Evolutionary conservation across 192 early-diverging fungal genomes (phyloP), one percentile per base, ranked within the genome.

Genomic region (Endogone sp.): DNA sequence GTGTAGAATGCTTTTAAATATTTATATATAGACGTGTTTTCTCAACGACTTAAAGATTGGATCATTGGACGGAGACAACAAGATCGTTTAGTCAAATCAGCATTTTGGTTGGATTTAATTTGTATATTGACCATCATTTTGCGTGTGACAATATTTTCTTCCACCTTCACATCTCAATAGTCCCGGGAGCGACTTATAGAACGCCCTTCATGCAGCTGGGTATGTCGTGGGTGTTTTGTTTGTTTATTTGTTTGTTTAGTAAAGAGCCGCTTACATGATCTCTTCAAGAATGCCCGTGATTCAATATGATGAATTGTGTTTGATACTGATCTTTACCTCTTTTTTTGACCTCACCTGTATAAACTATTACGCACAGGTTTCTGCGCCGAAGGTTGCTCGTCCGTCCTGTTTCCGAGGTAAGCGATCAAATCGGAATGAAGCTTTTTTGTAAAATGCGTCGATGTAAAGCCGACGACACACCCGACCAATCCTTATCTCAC

Each of bases 131-230:
- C n/a, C n/a, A n/a, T n/a, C n/a, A n/a, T n/a, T n/a, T n/a, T n/a
- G n/a, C n/a, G n/a, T n/a, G n/a, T n/a, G n/a, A n/a, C n/a, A n/a
- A n/a, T n/a, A n/a, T n/a, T n/a, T n/a, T n/a, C n/a, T n/a, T n/a
- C n/a, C 37, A 49, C 37, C 37, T 49, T 49, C 37, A 11, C 37
- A 11, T 49, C 6, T 49, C n/a, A 16, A 13, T 49, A 49, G 37
- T 82, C 11, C 84, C 85, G 31, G 74, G 86, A 24, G 88, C 90
- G 13, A 83, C 83, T 11, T 93, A 90, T 73, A 81, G 76, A 22
- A 91, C 89, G 11, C 91, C 91, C 21, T 93, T 93, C 73, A 90
- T 91, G 76, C 81, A 90, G 62, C 79, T 91, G 31, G 89, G 81
- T 81, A 74, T 63, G 31, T 11, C n/a, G n/a, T n/a, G n/a, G n/a